Percentiles rank a stretch among this genome's conserved stretches.
These are phyloP conservation scores for Magnaporthiopsis rhizophila DNA, from an alignment of 2,329 filamentous ascomycete species.

Conservation along the genomic window DNA sequence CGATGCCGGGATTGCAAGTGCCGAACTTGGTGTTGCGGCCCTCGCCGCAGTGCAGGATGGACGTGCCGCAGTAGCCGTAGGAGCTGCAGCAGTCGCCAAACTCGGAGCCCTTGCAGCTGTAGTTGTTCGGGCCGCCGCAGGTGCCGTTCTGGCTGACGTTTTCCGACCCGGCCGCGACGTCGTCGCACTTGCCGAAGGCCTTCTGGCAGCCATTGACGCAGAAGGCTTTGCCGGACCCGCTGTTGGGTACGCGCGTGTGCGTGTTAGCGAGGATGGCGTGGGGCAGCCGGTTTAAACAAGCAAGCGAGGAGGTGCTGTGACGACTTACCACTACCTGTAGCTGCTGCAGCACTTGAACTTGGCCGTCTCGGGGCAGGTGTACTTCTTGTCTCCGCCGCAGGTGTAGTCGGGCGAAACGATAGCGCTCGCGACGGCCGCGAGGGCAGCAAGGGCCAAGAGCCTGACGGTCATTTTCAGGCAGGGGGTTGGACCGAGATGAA, in stretches of 20 bases:
- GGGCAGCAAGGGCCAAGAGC: not conserved
- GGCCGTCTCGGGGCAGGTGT: not conserved
- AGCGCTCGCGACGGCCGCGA: not conserved
- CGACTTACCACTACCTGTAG: not conserved
- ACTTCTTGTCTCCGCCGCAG: not conserved
- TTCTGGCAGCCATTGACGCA: constrained; percentile 28
- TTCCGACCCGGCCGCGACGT: too few species aligned
- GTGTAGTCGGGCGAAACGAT: not conserved
- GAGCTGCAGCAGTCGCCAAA: constrained; percentile 13
- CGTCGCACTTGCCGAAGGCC: constrained; percentile 1
- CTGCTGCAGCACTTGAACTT: constrained; percentile 2
- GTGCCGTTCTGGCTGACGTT: constrained; percentile 9
- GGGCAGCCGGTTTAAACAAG: too few species aligned
- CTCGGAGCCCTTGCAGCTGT: constrained; percentile 10
- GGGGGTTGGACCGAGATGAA: too few species aligned
- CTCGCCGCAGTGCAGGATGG: constrained; percentile 9
- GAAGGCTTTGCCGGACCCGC: constrained; percentile 24
- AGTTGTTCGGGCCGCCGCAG: constrained; percentile 11
- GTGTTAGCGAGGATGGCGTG: too few species aligned
- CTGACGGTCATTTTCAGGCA: not conserved
- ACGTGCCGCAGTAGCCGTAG: constrained; percentile 11
- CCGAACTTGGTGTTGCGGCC: constrained; percentile 11
- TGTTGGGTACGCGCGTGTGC: not conserved
- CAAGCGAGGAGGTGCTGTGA: too few species aligned
- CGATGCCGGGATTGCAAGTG: constrained; percentile 3